Percentiles rank a stretch among this genome's conserved stretches.
Conservation (phyloP, 306 rosid genomes). For the Lithocarpus polystachyus region DNA sequence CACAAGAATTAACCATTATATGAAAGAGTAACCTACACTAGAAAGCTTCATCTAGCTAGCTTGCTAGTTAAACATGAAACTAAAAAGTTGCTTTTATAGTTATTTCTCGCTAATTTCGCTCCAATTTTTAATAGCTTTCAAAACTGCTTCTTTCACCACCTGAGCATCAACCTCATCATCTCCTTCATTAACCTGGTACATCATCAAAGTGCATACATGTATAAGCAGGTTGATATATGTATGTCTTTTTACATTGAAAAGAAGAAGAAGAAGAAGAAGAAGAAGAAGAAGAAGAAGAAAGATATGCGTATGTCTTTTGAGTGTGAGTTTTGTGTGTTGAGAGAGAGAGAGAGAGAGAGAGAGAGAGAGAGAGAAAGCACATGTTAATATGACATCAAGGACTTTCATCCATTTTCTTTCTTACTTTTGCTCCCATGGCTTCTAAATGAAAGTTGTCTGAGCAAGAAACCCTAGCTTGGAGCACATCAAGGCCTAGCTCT, state of each 20-base stretch:
- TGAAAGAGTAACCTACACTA: neutral
- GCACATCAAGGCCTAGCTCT: constrained; percentile 60
- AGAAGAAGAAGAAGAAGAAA: no score
- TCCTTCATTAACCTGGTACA: constrained; percentile 35
- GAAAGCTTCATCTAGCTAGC: neutral
- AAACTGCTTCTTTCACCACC: constrained; percentile 40
- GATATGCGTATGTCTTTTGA: neutral
- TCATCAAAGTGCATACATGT: constrained; percentile 1
- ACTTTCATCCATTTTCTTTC: neutral
- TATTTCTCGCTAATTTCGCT: constrained; percentile 23
- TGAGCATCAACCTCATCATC: constrained; percentile 30
- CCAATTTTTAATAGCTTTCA: constrained; percentile 64
- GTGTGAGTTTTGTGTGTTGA: neutral
- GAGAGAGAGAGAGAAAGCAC: neutral
- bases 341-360: neutral
- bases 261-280: no score
- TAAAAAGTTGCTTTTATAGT: constrained; percentile 1
- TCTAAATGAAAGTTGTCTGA: constrained; percentile 43
- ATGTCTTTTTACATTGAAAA: neutral
- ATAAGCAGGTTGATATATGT: neutral
- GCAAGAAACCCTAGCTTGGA: constrained; percentile 74
- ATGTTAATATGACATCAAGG: neutral
- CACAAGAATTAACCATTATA: neutral
- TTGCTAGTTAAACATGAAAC: neutral
- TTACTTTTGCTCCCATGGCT: constrained; percentile 48